These are phyloP conservation scores for Trapa bicornis DNA, from an alignment of 345 rosid species.

Conservation along the genomic window DNA sequence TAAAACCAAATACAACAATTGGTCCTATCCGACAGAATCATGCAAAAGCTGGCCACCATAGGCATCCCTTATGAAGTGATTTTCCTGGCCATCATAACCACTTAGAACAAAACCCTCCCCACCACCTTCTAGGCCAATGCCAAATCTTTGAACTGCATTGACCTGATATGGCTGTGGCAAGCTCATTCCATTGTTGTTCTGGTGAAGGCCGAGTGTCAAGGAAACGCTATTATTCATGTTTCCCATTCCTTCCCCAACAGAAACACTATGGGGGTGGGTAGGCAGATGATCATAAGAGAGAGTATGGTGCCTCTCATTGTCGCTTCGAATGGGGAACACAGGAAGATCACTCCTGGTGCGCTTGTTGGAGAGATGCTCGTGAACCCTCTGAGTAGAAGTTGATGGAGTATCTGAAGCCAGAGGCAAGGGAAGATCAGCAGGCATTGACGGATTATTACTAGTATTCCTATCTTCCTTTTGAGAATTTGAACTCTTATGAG, in stretches of 20 bases:
- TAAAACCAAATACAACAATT: background rate
- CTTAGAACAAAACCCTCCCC: constrained; percentile 40
- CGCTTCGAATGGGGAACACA: constrained; percentile 21
- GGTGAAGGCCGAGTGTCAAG: constrained; percentile 76
- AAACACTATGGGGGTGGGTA: constrained; percentile 28
- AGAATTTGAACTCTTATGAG: constrained; percentile 33
- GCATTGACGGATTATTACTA: constrained; percentile 10
- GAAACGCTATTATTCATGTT: constrained; percentile 50
- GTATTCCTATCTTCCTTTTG: constrained; percentile 34
- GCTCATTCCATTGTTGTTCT: constrained; percentile 38
- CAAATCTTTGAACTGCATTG: constrained; percentile 51
- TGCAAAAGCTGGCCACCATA: constrained; percentile 84
- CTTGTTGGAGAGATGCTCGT: constrained; percentile 29
- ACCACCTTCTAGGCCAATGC: constrained; percentile 44
- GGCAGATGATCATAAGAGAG: constrained; percentile 27
- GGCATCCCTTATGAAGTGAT: constrained; percentile 56
- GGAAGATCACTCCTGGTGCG: constrained; percentile 33
- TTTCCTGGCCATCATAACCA: constrained; percentile 45
- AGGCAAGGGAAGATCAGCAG: constrained; percentile 19
- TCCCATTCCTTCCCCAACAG: constrained; percentile 27
- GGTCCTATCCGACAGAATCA: constrained; percentile 58
- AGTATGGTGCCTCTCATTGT: constrained; percentile 8
- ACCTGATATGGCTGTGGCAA: constrained; percentile 57
- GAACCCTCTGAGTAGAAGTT: constrained; percentile 23
- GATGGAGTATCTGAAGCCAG: constrained; percentile 21